Conservation (phyloP, 257 asterid species). For the Solanum habrochaites region DNA sequence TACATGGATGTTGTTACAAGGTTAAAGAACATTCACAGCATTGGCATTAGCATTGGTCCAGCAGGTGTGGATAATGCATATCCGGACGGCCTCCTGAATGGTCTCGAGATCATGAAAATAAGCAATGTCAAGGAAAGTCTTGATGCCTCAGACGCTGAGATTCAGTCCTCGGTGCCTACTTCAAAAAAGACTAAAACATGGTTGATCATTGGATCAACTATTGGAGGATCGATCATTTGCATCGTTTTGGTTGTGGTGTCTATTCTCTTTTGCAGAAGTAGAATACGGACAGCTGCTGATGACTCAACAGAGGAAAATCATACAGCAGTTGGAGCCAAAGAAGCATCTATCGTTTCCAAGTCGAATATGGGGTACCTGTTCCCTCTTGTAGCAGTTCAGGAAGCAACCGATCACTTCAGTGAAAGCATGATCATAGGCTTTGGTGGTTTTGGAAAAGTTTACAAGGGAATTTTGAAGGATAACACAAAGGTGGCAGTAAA, state of each 20-base stretch:
- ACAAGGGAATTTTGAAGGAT: conserved; percentile 23
- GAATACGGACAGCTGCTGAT: neutral
- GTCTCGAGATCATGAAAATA: conserved; percentile 37
- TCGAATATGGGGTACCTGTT: conserved; percentile 21
- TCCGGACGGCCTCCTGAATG: conserved; percentile 24
- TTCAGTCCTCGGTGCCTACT: neutral
- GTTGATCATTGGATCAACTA: conserved; percentile 12
- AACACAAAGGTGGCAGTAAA: conserved; percentile 30
- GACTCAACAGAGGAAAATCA: conserved; percentile 7
- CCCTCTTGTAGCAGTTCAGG: conserved; percentile 24
- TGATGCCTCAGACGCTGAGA: conserved; percentile 14
- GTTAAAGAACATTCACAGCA: neutral
- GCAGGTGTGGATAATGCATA: neutral
- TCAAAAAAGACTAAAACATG: conserved; percentile 19
- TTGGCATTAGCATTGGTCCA: conserved; percentile 20
- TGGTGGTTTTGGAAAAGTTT: conserved; percentile 39
- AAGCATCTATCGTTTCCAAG: conserved; percentile 4
- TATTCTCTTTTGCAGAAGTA: conserved; percentile 5
- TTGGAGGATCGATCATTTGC: conserved; percentile 5
- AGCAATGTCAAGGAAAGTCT: conserved; percentile 21
- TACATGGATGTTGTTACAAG: conserved; percentile 15
- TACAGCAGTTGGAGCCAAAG: neutral
- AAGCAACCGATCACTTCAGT: conserved; percentile 25
- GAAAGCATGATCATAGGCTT: conserved; percentile 20
- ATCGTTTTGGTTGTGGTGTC: conserved; percentile 2